Base-by-base conservation (phyloP, 2,329 filamentous ascomycete genomes). In the Penicillium expansum region DNA sequence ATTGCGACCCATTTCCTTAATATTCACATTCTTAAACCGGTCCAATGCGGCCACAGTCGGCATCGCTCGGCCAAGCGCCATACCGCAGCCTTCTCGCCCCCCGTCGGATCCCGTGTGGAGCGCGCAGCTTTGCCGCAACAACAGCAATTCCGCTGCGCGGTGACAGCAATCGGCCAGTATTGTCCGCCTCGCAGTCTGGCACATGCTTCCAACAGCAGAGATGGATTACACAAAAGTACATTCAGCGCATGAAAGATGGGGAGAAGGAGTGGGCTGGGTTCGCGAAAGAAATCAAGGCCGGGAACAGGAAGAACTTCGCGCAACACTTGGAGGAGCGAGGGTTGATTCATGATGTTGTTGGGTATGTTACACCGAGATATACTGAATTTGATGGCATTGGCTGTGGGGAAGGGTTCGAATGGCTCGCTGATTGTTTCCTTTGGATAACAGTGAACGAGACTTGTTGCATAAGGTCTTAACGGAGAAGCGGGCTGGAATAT, bases 251-350 rank as follows among this genome's bases (percentile, higher is more conserved):
- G 58, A 66, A 73, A 44, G 74, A 75, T n/a, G 76, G 73, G 0
- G 67, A 75, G 58, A 56, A 69, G 41, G 69, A 76, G 63, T 80
- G 77, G 77, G 64, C 67, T 37, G 56, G 54, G 16, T 71, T 71
- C 50, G 77, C 77, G 8, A 52, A 74, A 52, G 73, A 78, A 52
- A 80, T 80, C 56, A 71, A 74, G 56, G 69, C 61, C 18, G 79
- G 79, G 10, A 71, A 74, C 54, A 71, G 73, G 57, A 74, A 77
- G 62, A 76, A 70, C 56, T 79, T 81, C 60, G 64, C 75, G 20
- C 65, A 72, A 45, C 69, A 77, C 35, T 63, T 81, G 29, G 78
- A 81, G 59, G 76, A 79, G 57, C 70, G 79, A 62, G 77, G 75
- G 0, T 67, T 78, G 30, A 56, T 81, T 44, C 74, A 81, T 61